A percentile compares a stretch with the other conserved stretches of the same genome.
These are phyloP conservation scores for Phytophthora podocarpi DNA, from an alignment of 352 stramenopile genomes.

Conservation along the genomic window DNA sequence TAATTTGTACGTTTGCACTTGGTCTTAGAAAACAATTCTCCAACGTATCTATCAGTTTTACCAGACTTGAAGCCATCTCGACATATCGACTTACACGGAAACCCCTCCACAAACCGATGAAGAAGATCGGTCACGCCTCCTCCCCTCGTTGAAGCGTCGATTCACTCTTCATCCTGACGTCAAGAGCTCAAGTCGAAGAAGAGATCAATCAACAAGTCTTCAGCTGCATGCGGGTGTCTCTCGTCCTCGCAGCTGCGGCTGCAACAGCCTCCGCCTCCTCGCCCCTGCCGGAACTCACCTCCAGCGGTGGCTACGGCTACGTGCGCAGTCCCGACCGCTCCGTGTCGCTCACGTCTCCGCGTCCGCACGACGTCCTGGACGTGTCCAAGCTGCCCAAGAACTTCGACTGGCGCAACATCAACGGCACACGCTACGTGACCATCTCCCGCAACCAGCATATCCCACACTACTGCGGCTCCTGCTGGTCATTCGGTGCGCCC, in stretches of 20 bases:
- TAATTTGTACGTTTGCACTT: too few species aligned
- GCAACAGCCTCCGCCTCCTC: constrained; percentile 6
- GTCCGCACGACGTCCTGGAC: constrained; percentile 74
- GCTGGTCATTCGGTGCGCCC: constrained; percentile 81
- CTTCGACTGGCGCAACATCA: constrained; percentile 94
- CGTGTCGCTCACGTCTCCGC: constrained; percentile 59
- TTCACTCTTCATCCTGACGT: constrained; percentile 30
- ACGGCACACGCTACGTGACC: constrained; percentile 83
- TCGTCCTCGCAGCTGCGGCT: constrained; percentile 13
- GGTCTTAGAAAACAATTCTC: too few species aligned
- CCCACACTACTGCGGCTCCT: constrained; percentile 90
- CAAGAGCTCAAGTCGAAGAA: constrained; percentile 22
- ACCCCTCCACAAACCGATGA: constrained; percentile 7
- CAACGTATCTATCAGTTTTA: too few species aligned
- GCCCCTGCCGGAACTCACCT: constrained; percentile 1
- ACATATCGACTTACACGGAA: neutral
- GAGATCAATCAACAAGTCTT: neutral
- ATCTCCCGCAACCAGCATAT: constrained; percentile 89
- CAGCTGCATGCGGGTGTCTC: constrained; percentile 15
- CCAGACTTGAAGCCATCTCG: neutral
- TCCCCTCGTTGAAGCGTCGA: constrained; percentile 16
- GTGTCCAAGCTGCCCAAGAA: constrained; percentile 82
- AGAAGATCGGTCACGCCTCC: constrained; percentile 23
- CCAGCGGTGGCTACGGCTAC: constrained; percentile 58
- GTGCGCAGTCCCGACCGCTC: constrained; percentile 75